Percentiles rank a stretch among this genome's conserved stretches.
These are phyloP conservation scores for Penicillium vulpinum DNA, from an alignment of 2,329 filamentous ascomycete species.

Conservation along the genomic window DNA sequence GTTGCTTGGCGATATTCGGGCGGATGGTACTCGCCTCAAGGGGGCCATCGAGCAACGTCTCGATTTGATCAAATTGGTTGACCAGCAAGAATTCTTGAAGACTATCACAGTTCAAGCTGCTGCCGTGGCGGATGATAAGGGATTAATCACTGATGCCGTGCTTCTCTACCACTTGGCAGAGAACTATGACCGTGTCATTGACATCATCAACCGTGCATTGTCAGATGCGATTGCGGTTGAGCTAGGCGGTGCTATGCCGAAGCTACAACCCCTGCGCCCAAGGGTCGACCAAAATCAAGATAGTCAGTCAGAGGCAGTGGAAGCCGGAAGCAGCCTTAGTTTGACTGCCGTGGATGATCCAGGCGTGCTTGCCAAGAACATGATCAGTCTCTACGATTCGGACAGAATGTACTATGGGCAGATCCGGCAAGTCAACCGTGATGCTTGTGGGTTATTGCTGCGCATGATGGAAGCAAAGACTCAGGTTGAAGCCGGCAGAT, in stretches of 20 bases:
- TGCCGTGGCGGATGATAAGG: slow-evolving; percentile 89
- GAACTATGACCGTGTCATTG: slow-evolving; percentile 92
- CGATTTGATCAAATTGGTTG: slow-evolving; percentile 73
- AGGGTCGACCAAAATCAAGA: slow-evolving; percentile 45
- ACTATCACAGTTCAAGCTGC: slow-evolving; percentile 93
- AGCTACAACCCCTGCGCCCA: slow-evolving; percentile 77
- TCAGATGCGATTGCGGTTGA: slow-evolving; percentile 87
- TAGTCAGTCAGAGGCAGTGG: slow-evolving; percentile 37
- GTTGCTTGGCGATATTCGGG: slow-evolving; percentile 84
- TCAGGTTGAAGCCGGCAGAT: slow-evolving; percentile 59
- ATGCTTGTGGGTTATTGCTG: slow-evolving; percentile 60
- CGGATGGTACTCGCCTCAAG: slow-evolving; percentile 79
- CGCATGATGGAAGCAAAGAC: slow-evolving; percentile 62
- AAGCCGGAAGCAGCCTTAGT: slow-evolving; percentile 53
- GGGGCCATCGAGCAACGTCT: slow-evolving; percentile 87
- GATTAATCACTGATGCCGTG: slow-evolving; percentile 88
- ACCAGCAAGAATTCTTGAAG: slow-evolving; percentile 81
- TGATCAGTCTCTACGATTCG: slow-evolving; percentile 61
- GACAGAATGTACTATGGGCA: slow-evolving; percentile 62
- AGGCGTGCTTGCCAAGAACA: slow-evolving; percentile 61
- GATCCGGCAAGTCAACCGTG: slow-evolving; percentile 59
- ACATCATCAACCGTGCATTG: slow-evolving; percentile 83
- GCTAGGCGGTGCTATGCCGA: slow-evolving; percentile 76
- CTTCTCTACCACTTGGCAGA: slow-evolving; percentile 91
- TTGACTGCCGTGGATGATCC: slow-evolving; percentile 69